These are phyloP conservation scores for Ceriops zippeliana DNA, from an alignment of 345 rosid genomes.

Conservation along the genomic window DNA sequence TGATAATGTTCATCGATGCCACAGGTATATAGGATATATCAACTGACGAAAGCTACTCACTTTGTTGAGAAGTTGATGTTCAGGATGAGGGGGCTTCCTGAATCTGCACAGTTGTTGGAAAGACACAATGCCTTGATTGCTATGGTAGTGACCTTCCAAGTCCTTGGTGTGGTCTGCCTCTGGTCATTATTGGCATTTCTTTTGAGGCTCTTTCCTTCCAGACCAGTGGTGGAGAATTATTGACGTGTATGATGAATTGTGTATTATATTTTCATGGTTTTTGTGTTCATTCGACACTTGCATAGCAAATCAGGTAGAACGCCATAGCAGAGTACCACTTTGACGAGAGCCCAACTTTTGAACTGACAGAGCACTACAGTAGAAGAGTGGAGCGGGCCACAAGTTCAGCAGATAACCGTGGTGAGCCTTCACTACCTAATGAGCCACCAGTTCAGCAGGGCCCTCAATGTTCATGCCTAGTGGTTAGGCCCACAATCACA, in stretches of 20 bases:
- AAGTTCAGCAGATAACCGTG: too few species aligned
- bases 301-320: neutral
- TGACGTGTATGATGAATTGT: constrained; percentile 23
- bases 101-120: constrained; percentile 42
- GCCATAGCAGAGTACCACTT: too few species aligned
- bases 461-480: too few species aligned
- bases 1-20: constrained; percentile 8
- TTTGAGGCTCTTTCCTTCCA: constrained; percentile 73
- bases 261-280: neutral
- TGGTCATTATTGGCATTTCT: constrained; percentile 81
- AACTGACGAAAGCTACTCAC: constrained; percentile 69
- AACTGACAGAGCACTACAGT: too few species aligned
- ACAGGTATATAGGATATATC: constrained; percentile 80
- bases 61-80: constrained; percentile 71
- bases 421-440: too few species aligned
- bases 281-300: neutral
- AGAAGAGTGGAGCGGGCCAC: too few species aligned
- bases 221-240: constrained; percentile 78
- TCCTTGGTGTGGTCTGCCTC: constrained; percentile 71
- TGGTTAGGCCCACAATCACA: too few species aligned
- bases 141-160: constrained; percentile 60
- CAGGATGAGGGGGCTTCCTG: constrained; percentile 49
- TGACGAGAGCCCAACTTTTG: too few species aligned
- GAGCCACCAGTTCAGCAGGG: too few species aligned
- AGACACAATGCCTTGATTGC: constrained; percentile 55